Evolutionary conservation across 1,284 basidiomycete genomes (phyloP), one percentile per base, ranked within the genome.

Genomic region (Trichosporon ovoides): DNA sequence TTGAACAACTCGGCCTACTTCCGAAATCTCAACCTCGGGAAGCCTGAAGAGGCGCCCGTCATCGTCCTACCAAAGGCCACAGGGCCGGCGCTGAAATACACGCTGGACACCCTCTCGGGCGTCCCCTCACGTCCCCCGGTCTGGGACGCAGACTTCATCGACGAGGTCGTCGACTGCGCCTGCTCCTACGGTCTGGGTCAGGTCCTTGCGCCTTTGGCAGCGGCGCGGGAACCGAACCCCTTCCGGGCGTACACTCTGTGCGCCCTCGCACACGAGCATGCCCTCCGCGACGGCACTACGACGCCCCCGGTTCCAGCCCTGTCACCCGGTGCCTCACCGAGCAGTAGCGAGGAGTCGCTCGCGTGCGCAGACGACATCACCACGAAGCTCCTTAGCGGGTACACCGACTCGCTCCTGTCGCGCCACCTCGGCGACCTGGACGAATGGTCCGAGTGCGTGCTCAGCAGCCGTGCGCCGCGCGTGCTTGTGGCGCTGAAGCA

Each of bases 371-470:
- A 48, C 43, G 43, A 48, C 16, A 16, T 48, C 14, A 24, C 43
- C 22, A 48, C 43, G n/a, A 48, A 31, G 43, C 24, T 51, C 11
- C n/a, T 51, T 5, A n/a, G 18, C 12, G 49, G 13, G 5, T 35
- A 51, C 33, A 51, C 31, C 3, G 49, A 34, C 31, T 19, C 19
- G 12, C 49, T 51, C 18, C 49, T 51, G 16, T 35, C 31, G n/a
- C 33, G 31, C 33, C 49, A 28, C 18, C 49, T 51, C n/a, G 49
- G 49, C n/a, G 49, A 51, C 16, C 49, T 51, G 18, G 49, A 36
- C 49, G 33, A 34, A 18, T 51, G 49, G 49, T n/a, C 14, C 31
- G 49, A 51, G 49, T 28, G 49, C 12, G 19, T 36, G 49, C 49
- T 51, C 3, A 33, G 11, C 11, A 13, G n/a, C 18, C 49, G 33